Evolutionary conservation across 192 early-diverging fungal genomes (phyloP), one percentile per base, ranked within the genome.

Genomic region (Funneliformis mosseae): DNA sequence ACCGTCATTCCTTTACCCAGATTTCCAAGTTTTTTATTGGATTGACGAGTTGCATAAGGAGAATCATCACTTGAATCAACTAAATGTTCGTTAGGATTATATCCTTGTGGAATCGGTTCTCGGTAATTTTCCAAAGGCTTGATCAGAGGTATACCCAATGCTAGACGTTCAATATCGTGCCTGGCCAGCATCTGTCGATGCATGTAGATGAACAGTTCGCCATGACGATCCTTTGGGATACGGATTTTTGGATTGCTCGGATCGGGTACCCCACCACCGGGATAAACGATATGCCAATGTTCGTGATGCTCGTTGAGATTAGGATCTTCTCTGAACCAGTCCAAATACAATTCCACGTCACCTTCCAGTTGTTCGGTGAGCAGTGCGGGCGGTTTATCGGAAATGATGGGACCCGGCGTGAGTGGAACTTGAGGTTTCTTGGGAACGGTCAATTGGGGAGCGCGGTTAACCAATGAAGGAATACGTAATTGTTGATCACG

Each of bases 101-200:
- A 72, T n/a, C 10, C n/a, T 46, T 72, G 43, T 1, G 8, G 9
- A 46, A 72, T 72, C 10, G 10, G 42, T 18, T n/a, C 70, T 46
- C 2, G 0, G 46, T 25, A 72, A 46, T 72, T 21, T 0, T 43
- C 41, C 0, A 72, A 33, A 25, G 70, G 42, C 25, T 72, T 72
- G 12, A 45, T 23, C 2, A 46, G 5, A 21, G 25, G 9, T 45
- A 72, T 4, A 14, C 10, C 10, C 0, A 46, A 2, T 11, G 43
- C n/a, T 25, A 27, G 3, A 25, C 70, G 41, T 72, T 72, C 70
- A 1, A 27, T 8, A 46, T 72, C 70, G 48, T 48, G 25, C 39
- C 70, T 72, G 8, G 70, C 70, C 12, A 72, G 3, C 70, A 72
- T 72, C 25, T 72, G 70, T 27, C 70, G 41, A 46, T 72, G 70